Evolutionary conservation across 805 yeast genomes (phyloP), one percentile per base, ranked within the genome.

Genomic region (Kodamaea restingae): DNA sequence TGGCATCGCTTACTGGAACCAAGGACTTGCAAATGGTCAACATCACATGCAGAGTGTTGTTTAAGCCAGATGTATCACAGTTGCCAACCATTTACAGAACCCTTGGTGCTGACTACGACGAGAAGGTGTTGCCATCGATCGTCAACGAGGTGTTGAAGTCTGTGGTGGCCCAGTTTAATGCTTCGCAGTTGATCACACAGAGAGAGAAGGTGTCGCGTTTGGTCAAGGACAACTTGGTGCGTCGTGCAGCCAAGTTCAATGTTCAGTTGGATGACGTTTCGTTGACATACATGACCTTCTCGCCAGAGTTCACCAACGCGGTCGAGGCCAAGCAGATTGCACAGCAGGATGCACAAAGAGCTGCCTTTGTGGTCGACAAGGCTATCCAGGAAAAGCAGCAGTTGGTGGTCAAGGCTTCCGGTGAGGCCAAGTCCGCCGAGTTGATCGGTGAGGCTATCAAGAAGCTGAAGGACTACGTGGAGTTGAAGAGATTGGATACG

Each of bases 261-360:
- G 80, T 93, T 47, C 59, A 77, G 46, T 74, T 93, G 53, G 98
- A 93, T 62, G 98, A 93, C 65, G 98, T 93, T 33, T 93, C 98
- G 5, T 78, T 93, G 56, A 93, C 98, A 2, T 88, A 71, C 54
- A 93, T 93, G 98, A 87, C 97, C 1, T 93, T 93, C 63, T 85
- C 95, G 2, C 98, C 98, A 20, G 98, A 93, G 65, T 93, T 93
- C 63, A 90, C 98, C 30, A 81, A 84, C 32, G 98, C 98, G 4
- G 98, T 93, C 40, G 98, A 93, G 70, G 95, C 96, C 42, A 93
- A 93, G 67, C 98, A 93, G 71, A 93, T 93, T 65, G 98, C 98
- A 20, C 98, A 93, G 65, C 98, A 93, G 72, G 98, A 93, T 61
- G 98, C 98, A 15, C 97, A 93, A 68, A 82, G 95, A 63, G 98